Percentiles rank a stretch among this genome's conserved stretches.
Evolutionary conservation across 768 basidiomycete genomes (phyloP).

Genomic region (Boletus insuetus): DNA sequence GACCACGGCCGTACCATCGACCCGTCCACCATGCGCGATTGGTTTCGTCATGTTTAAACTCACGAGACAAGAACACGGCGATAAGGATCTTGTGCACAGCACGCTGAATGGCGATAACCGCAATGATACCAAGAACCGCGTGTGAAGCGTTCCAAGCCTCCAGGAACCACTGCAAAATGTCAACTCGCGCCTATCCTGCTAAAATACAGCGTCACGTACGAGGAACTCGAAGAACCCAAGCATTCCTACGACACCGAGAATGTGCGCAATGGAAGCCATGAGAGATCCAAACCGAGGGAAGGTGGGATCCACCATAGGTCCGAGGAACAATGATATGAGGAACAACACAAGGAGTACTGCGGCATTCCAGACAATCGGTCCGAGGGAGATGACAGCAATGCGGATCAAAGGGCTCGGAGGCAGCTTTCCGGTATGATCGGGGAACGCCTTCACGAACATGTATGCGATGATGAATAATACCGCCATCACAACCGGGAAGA

Average conservation of each 20-base stretch:
- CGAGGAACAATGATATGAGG: conserved; percentile 87
- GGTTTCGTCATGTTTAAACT: conserved; percentile 99
- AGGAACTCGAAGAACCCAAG: conserved; percentile 96
- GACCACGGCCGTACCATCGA: conserved; percentile 92
- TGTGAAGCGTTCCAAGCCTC: conserved; percentile 91
- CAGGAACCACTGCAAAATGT: conserved; percentile 77
- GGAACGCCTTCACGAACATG: conserved; percentile 92
- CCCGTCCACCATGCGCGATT: conserved; percentile 99
- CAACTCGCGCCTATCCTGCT: conserved; percentile 10
- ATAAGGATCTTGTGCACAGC: conserved; percentile 93
- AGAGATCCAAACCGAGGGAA: conserved; percentile 89
- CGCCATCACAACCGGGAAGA: conserved; percentile 86
- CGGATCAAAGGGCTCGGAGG: conserved; percentile 87
- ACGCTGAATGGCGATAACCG: conserved; percentile 89
- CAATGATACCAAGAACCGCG: conserved; percentile 89
- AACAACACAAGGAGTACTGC: conserved; percentile 84
- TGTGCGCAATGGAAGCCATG: conserved; percentile 89
- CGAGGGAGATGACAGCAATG: conserved; percentile 88
- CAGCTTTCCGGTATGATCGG: conserved; percentile 52
- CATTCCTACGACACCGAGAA: conserved; percentile 79
- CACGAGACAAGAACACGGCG: conserved; percentile 89
- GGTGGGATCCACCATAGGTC: conserved; percentile 81
- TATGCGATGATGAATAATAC: conserved; percentile 84
- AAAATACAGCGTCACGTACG: conserved; percentile 44
- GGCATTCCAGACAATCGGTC: conserved; percentile 95